phyloP scores from a whole-genome alignment of 169 alveolate genomes.

The Plasmodium cynomolgi region DNA sequence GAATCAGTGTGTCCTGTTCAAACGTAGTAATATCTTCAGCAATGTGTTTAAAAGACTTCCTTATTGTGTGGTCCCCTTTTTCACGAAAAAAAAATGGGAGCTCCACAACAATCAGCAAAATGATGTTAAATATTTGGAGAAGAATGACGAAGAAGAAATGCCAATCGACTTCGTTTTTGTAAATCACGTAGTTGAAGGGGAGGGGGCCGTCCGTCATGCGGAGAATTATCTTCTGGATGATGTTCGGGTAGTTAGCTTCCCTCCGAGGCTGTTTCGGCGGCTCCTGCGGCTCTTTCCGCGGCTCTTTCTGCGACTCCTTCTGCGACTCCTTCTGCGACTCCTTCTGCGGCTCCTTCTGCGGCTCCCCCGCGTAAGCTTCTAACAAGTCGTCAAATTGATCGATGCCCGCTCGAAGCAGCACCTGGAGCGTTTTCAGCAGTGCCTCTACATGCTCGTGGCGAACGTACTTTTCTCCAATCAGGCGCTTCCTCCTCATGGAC shows the following conservation, averaged over 20 bases:
- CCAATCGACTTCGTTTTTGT: background rate
- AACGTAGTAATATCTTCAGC: background rate
- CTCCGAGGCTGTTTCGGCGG: background rate
- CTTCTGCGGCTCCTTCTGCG: background rate
- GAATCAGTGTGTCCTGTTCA: background rate
- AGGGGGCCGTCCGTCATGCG: slow-evolving; percentile 23
- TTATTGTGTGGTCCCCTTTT: background rate
- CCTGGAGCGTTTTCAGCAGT: background rate
- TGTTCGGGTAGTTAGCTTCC: background rate
- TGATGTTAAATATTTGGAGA: slow-evolving; percentile 9
- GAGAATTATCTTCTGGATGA: slow-evolving; percentile 8
- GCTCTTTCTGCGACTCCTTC: background rate
- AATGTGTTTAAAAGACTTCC: background rate
- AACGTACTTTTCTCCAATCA: background rate
- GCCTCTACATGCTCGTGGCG: background rate
- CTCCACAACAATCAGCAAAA: slow-evolving; percentile 8
- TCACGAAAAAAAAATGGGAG: background rate
- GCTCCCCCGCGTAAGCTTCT: background rate
- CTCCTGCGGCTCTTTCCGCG: too few species aligned
- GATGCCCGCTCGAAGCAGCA: background rate
- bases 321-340: background rate
- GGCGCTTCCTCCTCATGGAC: slow-evolving; percentile 1
- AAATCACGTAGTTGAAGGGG: slow-evolving; percentile 34
- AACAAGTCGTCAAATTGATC: background rate
- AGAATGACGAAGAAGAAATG: slow-evolving; percentile 32